phyloP scores from a whole-genome alignment of 1,139 yeast genomes.

The Geotrichum klebahnii region DNA sequence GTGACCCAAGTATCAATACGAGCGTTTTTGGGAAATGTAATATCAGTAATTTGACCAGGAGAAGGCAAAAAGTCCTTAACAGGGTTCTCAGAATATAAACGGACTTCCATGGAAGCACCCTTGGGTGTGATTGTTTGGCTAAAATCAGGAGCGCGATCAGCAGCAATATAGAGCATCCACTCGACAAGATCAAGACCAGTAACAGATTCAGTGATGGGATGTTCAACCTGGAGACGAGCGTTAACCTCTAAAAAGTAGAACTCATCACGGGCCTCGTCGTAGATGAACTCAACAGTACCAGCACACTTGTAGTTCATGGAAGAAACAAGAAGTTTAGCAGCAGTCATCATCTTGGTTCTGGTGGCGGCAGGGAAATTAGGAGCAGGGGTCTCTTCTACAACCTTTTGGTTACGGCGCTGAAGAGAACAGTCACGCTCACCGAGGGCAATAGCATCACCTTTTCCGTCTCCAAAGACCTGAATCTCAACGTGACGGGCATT shows the following conservation, averaged over 20 bases:
- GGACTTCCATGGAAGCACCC: slow-evolving; percentile 95
- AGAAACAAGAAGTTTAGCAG: slow-evolving; percentile 78
- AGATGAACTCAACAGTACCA: slow-evolving; percentile 94
- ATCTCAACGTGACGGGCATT: slow-evolving; percentile 94
- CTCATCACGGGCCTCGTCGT: slow-evolving; percentile 77
- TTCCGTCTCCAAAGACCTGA: slow-evolving; percentile 94
- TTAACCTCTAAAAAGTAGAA: slow-evolving; percentile 94
- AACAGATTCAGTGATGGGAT: slow-evolving; percentile 92
- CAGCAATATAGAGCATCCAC: slow-evolving; percentile 93
- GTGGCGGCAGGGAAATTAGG: slow-evolving; percentile 83
- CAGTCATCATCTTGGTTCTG: slow-evolving; percentile 66
- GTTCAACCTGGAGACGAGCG: slow-evolving; percentile 95
- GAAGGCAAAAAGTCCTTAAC: slow-evolving; percentile 92
- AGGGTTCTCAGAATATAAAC: slow-evolving; percentile 94
- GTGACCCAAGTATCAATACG: slow-evolving; percentile 92
- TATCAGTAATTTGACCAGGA: slow-evolving; percentile 89
- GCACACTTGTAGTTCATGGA: slow-evolving; percentile 89
- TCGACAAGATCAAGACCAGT: slow-evolving; percentile 93
- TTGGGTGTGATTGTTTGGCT: slow-evolving; percentile 52
- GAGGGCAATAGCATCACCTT: slow-evolving; percentile 82
- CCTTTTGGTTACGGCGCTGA: slow-evolving; percentile 93
- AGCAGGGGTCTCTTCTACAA: slow-evolving; percentile 97
- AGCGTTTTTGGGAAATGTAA: slow-evolving; percentile 80
- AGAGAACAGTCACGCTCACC: slow-evolving; percentile 98
- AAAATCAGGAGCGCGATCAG: slow-evolving; percentile 80